Percentiles rank a stretch among this genome's conserved stretches.
These are phyloP conservation scores for Chaetoceros tenuissimus DNA, from an alignment of 108 stramenopile species.

Conservation along the genomic window DNA sequence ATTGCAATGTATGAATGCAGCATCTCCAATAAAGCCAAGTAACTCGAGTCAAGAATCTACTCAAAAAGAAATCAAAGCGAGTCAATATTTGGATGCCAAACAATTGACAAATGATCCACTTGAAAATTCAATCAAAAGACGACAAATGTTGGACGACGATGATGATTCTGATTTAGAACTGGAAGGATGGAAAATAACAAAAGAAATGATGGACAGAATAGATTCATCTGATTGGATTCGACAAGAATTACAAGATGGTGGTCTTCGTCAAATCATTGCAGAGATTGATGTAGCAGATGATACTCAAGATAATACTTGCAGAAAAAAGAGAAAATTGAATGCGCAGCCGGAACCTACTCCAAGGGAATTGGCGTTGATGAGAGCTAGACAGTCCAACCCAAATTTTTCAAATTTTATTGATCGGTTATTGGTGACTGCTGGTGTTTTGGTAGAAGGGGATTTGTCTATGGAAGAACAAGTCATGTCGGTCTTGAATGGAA, in stretches of 20 bases:
- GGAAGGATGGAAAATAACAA: slow-evolving; percentile 67
- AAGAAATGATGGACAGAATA: slow-evolving; percentile 55
- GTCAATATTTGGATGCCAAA: slow-evolving; percentile 10
- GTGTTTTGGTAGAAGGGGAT: slow-evolving; percentile 28
- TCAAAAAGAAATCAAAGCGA: not conserved
- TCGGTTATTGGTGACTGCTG: slow-evolving; percentile 48
- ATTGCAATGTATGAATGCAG: slow-evolving; percentile 25
- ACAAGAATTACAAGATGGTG: slow-evolving; percentile 57
- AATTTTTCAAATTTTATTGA: slow-evolving; percentile 58
- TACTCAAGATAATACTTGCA: slow-evolving; percentile 7
- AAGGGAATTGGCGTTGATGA: slow-evolving; percentile 24
- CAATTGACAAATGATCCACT: not conserved
- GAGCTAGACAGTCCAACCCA: slow-evolving; percentile 29
- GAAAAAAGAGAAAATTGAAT: slow-evolving; percentile 3
- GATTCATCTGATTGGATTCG: slow-evolving; percentile 51
- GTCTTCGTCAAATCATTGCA: slow-evolving; percentile 46
- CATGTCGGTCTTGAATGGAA: not conserved
- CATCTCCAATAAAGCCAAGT: not conserved
- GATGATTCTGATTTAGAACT: slow-evolving; percentile 47
- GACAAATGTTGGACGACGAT: slow-evolving; percentile 4
- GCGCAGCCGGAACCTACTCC: slow-evolving; percentile 12
- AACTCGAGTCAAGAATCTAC: slow-evolving; percentile 1
- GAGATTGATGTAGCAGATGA: slow-evolving; percentile 32
- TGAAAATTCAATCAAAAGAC: not conserved
- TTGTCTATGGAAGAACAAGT: not conserved